These are phyloP conservation scores for Phytophthora foliorum DNA, from an alignment of 352 stramenopile species.

Conservation along the genomic window DNA sequence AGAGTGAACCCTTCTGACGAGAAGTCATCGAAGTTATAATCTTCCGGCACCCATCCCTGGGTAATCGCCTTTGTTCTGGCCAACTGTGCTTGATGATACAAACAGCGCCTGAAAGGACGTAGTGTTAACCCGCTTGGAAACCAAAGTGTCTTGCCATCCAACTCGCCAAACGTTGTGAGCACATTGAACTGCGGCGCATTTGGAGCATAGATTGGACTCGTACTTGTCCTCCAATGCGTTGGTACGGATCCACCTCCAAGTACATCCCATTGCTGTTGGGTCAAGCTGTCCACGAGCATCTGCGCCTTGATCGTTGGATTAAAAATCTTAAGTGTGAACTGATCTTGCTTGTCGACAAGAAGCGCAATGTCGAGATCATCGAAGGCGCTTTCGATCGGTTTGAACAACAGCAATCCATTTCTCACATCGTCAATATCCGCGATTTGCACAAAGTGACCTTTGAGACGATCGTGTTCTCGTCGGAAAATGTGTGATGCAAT, in stretches of 20 bases:
- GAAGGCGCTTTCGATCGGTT: conserved; percentile 26
- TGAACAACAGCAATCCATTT: conserved; percentile 28
- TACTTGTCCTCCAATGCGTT: conserved; percentile 18
- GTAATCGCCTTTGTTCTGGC: conserved; percentile 20
- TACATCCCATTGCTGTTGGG: conserved; percentile 9
- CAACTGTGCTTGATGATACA: conserved; percentile 22
- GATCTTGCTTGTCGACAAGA: conserved; percentile 24
- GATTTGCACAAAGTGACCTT: conserved; percentile 21
- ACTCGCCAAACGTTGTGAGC: conserved; percentile 24
- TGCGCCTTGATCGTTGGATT: conserved; percentile 10
- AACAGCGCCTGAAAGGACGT: conserved; percentile 14
- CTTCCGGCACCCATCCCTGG: too few species aligned
- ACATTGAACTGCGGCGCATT: conserved; percentile 13
- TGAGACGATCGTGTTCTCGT: conserved; percentile 20
- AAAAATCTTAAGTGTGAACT: conserved; percentile 24
- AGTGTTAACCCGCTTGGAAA: conserved; percentile 19
- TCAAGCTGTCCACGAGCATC: conserved; percentile 12
- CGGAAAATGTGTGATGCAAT: conserved; percentile 26
- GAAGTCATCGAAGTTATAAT: conserved; percentile 18
- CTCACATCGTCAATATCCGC: conserved; percentile 22
- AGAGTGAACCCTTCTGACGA: conserved; percentile 19
- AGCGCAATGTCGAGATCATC: conserved; percentile 18
- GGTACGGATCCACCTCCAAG: conserved; percentile 9
- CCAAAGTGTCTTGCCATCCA: conserved; percentile 21
- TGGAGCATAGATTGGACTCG: conserved; percentile 12